These are phyloP conservation scores for Pestalotiopsis sp. DNA, from an alignment of 2,329 filamentous ascomycete species.

Conservation along the genomic window DNA sequence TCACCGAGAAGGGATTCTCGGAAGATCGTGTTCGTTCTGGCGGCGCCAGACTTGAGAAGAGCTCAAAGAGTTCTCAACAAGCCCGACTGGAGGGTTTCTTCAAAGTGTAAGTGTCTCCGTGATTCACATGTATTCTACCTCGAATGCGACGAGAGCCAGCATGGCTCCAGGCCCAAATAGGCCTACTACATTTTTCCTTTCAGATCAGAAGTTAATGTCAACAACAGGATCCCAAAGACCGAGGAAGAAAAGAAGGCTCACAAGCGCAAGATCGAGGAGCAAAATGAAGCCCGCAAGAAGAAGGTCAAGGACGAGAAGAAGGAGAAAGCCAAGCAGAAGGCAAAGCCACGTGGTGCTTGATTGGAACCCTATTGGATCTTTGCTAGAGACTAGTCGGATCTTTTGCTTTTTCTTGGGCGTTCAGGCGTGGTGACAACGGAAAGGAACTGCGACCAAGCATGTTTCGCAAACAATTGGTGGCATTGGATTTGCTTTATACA, in stretches of 20 bases:
- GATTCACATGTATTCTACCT: not conserved
- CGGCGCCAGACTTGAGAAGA: constrained; percentile 81
- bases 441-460: not conserved
- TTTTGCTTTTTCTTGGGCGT: not conserved
- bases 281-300: constrained; percentile 91
- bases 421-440: not conserved
- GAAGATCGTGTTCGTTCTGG: constrained; percentile 87
- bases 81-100: constrained; percentile 94
- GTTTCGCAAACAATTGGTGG: not conserved
- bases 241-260: constrained; percentile 80
- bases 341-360: constrained; percentile 71
- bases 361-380: not conserved
- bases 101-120: constrained; percentile 58
- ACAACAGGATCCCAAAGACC: constrained; percentile 68
- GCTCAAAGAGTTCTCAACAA: constrained; percentile 88
- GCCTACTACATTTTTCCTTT: not conserved
- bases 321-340: constrained; percentile 89
- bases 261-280: constrained; percentile 94
- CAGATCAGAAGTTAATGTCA: too few relatives aligned
- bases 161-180: too few relatives aligned
- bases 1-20: constrained; percentile 93
- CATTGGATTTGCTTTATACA: not conserved
- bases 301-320: constrained; percentile 93
- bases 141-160: too few relatives aligned
- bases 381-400: not conserved